These are phyloP conservation scores for Ambrosia trifida DNA, from an alignment of 129 eudicot species.

Conservation along the genomic window DNA sequence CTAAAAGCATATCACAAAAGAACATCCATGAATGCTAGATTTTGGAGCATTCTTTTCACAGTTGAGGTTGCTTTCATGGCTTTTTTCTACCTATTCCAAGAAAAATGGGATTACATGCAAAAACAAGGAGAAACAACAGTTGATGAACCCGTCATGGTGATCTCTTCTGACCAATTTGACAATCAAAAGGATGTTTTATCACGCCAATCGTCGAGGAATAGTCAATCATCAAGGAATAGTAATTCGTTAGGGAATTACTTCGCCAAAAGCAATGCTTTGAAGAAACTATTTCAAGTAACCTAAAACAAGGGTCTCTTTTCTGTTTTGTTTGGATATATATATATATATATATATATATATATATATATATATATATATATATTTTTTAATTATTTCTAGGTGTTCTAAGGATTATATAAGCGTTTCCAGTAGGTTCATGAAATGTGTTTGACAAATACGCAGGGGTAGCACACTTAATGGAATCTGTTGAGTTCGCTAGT, in stretches of 20 bases:
- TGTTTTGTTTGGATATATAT: neutral
- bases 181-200: slow-evolving; percentile 38
- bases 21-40: slow-evolving; percentile 48
- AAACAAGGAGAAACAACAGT: slow-evolving; percentile 46
- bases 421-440: no score
- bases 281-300: slow-evolving; percentile 59
- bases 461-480: no score
- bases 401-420: no score
- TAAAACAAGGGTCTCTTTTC: slow-evolving; percentile 12
- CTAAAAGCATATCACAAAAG: slow-evolving; percentile 59
- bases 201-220: slow-evolving; percentile 33
- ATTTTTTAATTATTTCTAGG: no score
- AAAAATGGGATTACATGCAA: slow-evolving; percentile 68
- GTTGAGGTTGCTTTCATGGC: slow-evolving; percentile 60
- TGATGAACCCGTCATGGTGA: slow-evolving; percentile 31
- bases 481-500: no score
- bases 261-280: slow-evolving; percentile 57
- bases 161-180: slow-evolving; percentile 33
- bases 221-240: slow-evolving; percentile 54
- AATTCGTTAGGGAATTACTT: slow-evolving; percentile 68
- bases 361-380: no score
- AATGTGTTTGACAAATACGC: no score
- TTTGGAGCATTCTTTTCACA: slow-evolving; percentile 69
- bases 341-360: no score
- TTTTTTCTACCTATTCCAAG: slow-evolving; percentile 65